These are phyloP conservation scores for Diaporthe vaccinii DNA, from an alignment of 2,329 filamentous ascomycete genomes.

Conservation along the genomic window DNA sequence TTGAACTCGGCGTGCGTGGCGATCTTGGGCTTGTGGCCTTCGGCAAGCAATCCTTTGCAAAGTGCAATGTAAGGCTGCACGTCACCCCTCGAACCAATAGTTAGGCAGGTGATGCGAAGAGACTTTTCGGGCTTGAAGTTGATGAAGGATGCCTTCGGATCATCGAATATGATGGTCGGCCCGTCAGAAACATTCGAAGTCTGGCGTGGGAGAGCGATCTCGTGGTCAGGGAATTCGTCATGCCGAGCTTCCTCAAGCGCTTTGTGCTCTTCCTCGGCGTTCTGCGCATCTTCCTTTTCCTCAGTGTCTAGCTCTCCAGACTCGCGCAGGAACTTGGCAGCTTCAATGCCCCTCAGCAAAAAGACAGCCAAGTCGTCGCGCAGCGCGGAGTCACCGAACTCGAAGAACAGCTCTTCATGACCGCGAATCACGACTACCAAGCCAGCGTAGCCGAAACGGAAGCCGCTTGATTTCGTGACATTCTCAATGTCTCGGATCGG, in stretches of 20 bases:
- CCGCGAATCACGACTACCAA: conserved; percentile 93
- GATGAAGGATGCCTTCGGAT: conserved; percentile 86
- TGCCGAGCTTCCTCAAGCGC: conserved; percentile 81
- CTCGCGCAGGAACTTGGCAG: conserved; percentile 77
- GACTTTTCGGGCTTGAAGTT: conserved; percentile 89
- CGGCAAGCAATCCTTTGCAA: conserved; percentile 88
- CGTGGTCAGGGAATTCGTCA: conserved; percentile 64
- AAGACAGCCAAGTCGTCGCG: conserved; percentile 92
- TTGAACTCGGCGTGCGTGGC: conserved; percentile 94
- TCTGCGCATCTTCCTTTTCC: conserved; percentile 78
- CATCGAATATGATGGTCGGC: conserved; percentile 88
- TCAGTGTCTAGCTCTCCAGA: conserved; percentile 76
- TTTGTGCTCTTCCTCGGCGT: conserved; percentile 84
- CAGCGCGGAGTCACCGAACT: conserved; percentile 82
- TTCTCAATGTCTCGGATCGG: conserved; percentile 94
- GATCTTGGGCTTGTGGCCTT: conserved; percentile 89
- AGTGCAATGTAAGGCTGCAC: conserved; percentile 98
- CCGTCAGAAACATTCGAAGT: conserved; percentile 65
- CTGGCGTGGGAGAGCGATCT: conserved; percentile 63
- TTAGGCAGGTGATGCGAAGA: conserved; percentile 90
- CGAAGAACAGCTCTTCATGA: conserved; percentile 96
- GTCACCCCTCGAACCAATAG: conserved; percentile 94
- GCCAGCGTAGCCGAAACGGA: conserved; percentile 90
- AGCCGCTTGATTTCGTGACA: conserved; percentile 94
- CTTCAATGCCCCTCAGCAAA: conserved; percentile 81